These are phyloP conservation scores for Talaromyces sp. DNA, from an alignment of 2,329 filamentous ascomycete species.

Conservation along the genomic window DNA sequence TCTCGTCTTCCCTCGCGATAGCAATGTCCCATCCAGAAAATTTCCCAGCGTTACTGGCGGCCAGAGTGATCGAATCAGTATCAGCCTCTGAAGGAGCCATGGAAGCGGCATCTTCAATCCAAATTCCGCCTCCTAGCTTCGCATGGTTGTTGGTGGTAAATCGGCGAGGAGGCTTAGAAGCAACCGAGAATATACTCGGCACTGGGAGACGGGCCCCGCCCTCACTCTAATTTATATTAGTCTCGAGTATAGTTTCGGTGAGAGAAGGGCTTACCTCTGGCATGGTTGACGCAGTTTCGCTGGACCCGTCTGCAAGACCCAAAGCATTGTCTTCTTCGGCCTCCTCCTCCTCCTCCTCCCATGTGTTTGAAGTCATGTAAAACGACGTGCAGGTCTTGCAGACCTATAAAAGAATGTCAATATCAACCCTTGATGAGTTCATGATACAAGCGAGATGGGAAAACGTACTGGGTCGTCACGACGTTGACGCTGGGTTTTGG, in stretches of 20 bases:
- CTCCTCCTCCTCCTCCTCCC: slow-evolving; percentile 17
- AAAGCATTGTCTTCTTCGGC: background rate
- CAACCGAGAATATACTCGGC: background rate
- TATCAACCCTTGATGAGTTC: background rate
- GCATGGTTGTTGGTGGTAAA: background rate
- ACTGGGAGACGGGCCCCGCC: background rate
- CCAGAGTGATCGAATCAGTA: background rate
- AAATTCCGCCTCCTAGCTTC: background rate
- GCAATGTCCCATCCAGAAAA: background rate
- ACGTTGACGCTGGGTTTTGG: slow-evolving; percentile 45
- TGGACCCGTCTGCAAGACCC: background rate
- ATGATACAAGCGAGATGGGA: slow-evolving; percentile 11
- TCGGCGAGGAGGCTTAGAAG: background rate
- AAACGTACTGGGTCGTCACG: slow-evolving; percentile 43
- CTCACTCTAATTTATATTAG: slow-evolving; percentile 4
- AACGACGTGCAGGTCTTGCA: slow-evolving; percentile 38
- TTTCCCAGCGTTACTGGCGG: background rate
- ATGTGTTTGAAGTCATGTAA: slow-evolving; percentile 29
- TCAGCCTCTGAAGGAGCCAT: background rate
- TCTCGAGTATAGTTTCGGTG: background rate
- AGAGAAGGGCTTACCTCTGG: background rate
- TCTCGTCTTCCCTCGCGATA: background rate
- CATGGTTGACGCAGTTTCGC: background rate
- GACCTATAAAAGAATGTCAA: slow-evolving; percentile 28
- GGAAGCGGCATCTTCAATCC: background rate